Conservation (phyloP, 1,139 yeast species). For the Sugiyamaella pinicola region DNA sequence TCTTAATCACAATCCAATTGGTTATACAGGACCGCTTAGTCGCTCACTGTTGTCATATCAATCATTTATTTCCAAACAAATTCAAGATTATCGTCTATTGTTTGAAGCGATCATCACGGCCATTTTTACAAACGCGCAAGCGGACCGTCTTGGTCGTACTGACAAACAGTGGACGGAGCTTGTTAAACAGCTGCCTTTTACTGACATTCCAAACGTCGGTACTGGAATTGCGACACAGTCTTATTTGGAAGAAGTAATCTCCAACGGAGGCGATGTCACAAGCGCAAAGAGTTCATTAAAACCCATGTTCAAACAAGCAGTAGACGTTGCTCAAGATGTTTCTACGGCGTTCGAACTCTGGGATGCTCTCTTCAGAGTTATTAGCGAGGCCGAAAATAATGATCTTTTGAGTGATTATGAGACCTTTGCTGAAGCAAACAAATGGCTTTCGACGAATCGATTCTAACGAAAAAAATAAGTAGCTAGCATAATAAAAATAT, state of each 20-base stretch:
- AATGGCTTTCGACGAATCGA: slow-evolving; percentile 43
- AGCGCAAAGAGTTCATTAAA: slow-evolving; percentile 27
- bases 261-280: slow-evolving; percentile 28
- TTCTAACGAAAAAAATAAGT: not conserved
- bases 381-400: slow-evolving; percentile 43
- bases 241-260: slow-evolving; percentile 41
- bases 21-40: slow-evolving; percentile 71
- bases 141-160: slow-evolving; percentile 44
- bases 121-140: slow-evolving; percentile 51
- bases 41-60: slow-evolving; percentile 65
- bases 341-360: slow-evolving; percentile 49
- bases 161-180: slow-evolving; percentile 61
- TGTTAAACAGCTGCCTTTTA: slow-evolving; percentile 64
- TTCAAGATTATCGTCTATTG: slow-evolving; percentile 54
- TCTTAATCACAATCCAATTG: slow-evolving; percentile 57
- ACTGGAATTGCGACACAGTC: slow-evolving; percentile 46
- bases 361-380: slow-evolving; percentile 38
- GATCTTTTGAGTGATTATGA: slow-evolving; percentile 44
- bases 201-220: slow-evolving; percentile 47
- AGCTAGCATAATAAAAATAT: not conserved
- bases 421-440: slow-evolving; percentile 48
- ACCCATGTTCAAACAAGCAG: slow-evolving; percentile 38
- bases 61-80: slow-evolving; percentile 61
- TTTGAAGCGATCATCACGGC: slow-evolving; percentile 56
- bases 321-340: slow-evolving; percentile 47